phyloP scores from a whole-genome alignment of 2,329 filamentous ascomycete species.

The Fusarium sp. region DNA sequence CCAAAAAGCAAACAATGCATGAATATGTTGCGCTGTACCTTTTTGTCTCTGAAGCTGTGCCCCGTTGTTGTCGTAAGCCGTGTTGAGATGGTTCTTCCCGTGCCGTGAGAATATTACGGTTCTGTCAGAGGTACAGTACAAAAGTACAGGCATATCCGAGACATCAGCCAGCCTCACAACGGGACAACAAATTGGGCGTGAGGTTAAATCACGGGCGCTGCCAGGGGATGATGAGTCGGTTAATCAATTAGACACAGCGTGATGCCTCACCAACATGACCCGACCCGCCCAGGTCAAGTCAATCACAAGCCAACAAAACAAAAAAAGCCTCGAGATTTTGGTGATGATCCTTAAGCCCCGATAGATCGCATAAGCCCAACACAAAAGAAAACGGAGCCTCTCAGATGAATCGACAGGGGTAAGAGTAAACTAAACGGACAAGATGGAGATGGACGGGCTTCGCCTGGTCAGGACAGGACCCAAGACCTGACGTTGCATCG shows the following conservation, averaged over 20 bases:
- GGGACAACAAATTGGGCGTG: conserved; percentile 5
- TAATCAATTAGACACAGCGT: conserved; percentile 12
- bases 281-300: background rate
- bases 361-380: conserved; percentile 27
- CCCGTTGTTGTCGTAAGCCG: conserved; percentile 28
- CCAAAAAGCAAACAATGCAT: background rate
- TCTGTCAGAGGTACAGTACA: background rate
- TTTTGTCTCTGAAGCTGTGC: conserved; percentile 15
- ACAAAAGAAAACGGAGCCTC: conserved; percentile 23
- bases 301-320: conserved; percentile 8
- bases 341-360: conserved; percentile 18
- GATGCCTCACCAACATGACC: background rate
- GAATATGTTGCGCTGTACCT: conserved; percentile 7
- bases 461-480: conserved; percentile 19
- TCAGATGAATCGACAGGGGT: conserved; percentile 16
- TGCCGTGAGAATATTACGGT: conserved; percentile 17
- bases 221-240: conserved; percentile 4
- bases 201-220: conserved; percentile 11
- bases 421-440: conserved; percentile 21
- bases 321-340: background rate
- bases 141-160: conserved; percentile 29
- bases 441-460: conserved; percentile 28
- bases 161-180: conserved; percentile 29
- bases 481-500: conserved; percentile 38
- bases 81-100: conserved; percentile 8